Evolutionary conservation across 2,329 filamentous ascomycete genomes (phyloP), one percentile per base, ranked within the genome.

Genomic region (Penicillium sp.): DNA sequence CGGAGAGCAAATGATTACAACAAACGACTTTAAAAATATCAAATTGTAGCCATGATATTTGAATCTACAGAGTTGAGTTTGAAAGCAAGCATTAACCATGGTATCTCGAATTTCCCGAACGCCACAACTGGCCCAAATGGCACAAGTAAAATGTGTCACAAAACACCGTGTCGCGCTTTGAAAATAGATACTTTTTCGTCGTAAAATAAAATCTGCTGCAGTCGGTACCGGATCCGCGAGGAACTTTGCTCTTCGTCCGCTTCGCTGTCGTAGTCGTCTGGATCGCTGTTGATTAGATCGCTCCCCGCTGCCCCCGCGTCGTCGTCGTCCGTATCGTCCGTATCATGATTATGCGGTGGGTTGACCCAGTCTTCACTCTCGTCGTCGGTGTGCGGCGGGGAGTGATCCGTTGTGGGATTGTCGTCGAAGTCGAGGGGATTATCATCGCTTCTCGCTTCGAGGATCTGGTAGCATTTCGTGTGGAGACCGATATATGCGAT

Each of bases 171-270:
- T 56, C 90, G 82, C 31, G 88, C 88, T 71, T 88, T 89, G 75
- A 93, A 93, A 54, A 93, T 87, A 27, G 88, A 86, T 49, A 91
- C 85, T 72, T 91, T 90, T 69, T 93, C 90, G 69, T 93, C 90
- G 66, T 91, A 92, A 72, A 91, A 93, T 58, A 92, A 73, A 59
- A 94, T 93, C 77, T 93, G 89, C 57, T 89, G 79, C 61, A 93
- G 76, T 51, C 85, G 81, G 56, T 92, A 79, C 63, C 81, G 76
- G 29, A 74, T 69, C 5, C 64, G 64, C 16, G 66, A 68, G 55
- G 63, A 63, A 38, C 72, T 67, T 48, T 70, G 74, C 38, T 76
- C 71, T 32, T 54, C 52, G 14, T 74, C 78, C 14, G 75, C 74
- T 8, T 64, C 64, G 9, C 57, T 60, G 75, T 77, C 78, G 5